Evolutionary conservation across 139 green algal genomes (phyloP).

Genomic region (Tetradesmus obliquus): DNA sequence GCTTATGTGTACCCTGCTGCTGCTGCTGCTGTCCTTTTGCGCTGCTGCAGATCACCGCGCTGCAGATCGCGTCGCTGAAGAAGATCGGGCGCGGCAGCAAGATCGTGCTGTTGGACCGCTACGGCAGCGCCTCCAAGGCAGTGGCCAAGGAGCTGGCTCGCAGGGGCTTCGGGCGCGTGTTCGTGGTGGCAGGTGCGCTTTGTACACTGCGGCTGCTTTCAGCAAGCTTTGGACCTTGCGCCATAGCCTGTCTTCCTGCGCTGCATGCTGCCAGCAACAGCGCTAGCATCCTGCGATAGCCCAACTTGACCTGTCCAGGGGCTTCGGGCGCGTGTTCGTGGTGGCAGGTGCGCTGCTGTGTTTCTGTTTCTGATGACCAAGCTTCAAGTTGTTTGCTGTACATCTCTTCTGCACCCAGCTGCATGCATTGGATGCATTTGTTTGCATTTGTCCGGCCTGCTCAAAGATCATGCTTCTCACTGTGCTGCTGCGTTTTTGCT

Average conservation of each 20-base stretch:
- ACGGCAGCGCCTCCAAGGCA: constrained; percentile 66
- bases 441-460: neutral
- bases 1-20: too few relatives aligned
- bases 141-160: constrained; percentile 79
- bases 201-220: too few relatives aligned
- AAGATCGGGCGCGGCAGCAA: constrained; percentile 68
- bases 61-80: constrained; percentile 86
- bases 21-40: neutral
- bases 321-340: constrained; percentile 75
- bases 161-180: constrained; percentile 78
- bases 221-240: too few relatives aligned
- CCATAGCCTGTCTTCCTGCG: too few relatives aligned
- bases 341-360: constrained; percentile 19
- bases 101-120: constrained; percentile 86
- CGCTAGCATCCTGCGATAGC: too few relatives aligned
- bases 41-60: constrained; percentile 66
- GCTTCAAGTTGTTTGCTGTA: too few relatives aligned
- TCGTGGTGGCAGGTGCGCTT: constrained; percentile 57
- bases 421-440: too few relatives aligned
- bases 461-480: neutral
- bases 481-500: neutral
- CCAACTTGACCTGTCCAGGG: constrained; percentile 39
- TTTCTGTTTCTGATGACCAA: too few relatives aligned
- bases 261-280: too few relatives aligned
- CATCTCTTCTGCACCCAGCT: too few relatives aligned